phyloP scores from a whole-genome alignment of 768 basidiomycete species.

The Mycena latifolia region DNA sequence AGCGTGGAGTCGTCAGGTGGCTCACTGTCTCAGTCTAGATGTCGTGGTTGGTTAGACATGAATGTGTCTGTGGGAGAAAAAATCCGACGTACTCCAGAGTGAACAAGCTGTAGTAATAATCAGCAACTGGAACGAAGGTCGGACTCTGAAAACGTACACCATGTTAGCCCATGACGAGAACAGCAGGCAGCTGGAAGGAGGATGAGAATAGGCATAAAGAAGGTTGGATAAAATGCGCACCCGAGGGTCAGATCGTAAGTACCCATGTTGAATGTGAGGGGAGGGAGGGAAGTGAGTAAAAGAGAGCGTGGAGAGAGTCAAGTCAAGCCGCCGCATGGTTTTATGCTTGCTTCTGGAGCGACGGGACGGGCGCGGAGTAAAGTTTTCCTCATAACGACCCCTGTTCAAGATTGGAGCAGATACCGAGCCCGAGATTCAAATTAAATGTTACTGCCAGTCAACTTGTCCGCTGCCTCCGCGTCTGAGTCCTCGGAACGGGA shows the following conservation, averaged over 20 bases:
- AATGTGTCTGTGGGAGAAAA: background rate
- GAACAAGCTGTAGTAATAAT: conserved; percentile 3
- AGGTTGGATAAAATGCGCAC: background rate
- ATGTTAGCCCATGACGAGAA: conserved; percentile 9
- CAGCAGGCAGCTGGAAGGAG: background rate
- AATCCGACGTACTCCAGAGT: conserved; percentile 18
- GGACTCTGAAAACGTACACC: background rate
- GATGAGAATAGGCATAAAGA: background rate
- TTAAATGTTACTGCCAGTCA: too few species aligned
- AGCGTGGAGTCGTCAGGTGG: background rate
- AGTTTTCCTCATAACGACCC: too few species aligned
- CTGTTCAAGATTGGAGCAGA: too few species aligned
- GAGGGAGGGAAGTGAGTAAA: background rate
- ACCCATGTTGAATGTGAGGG: background rate
- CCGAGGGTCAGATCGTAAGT: conserved; percentile 1
- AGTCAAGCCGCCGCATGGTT: too few species aligned
- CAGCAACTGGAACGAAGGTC: background rate
- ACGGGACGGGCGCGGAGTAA: too few species aligned
- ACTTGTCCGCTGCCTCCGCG: too few species aligned
- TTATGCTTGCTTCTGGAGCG: too few species aligned
- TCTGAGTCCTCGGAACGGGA: too few species aligned
- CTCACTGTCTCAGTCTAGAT: background rate
- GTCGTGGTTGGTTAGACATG: background rate
- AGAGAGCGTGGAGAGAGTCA: too few species aligned
- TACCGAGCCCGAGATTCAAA: too few species aligned